Base-by-base conservation (phyloP, 441 rosid genomes). In the Gossypium davidsonii region DNA sequence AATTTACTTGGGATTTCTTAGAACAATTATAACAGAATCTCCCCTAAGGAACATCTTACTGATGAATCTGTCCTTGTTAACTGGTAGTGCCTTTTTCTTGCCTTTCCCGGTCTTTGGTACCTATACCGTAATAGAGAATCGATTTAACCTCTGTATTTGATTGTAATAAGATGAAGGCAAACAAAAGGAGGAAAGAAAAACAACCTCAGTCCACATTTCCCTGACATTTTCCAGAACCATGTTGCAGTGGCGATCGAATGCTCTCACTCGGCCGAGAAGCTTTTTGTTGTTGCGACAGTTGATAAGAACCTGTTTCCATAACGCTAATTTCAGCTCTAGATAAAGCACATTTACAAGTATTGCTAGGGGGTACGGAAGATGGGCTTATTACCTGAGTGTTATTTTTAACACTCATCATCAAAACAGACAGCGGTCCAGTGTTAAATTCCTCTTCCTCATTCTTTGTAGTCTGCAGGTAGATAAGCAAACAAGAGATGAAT, bases 181-280 rank as follows among this genome's bases (percentile, higher is more conserved):
- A 15, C 23, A 25, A 49, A 20, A 55, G 12, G 10, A 20, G 55
- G 55, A 4, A 18, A 2, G 4, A 69, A 61, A 65, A 67, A 10
- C 37, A 6, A 92, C 98, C 99, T 94, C 99, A 42, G 98, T 91
- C 99, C 99, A 94, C 96, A 92, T 92, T 79, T 94, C 99, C 76
- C 92, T 84, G 69, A 94, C 98, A 76, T 94, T 94, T 76, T 94
- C 99, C 18, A 94, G 87, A 69, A 94, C 99, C 99, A 92, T 92
- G 80, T 94, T 92, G 90, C 97, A 92, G 75, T 91, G 99, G 9
- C 98, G 83, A 77, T 94, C 99, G 61, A 94, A 94, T 0, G 98
- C 98, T 59, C 98, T 90, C n/a, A 95, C 99, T 12, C 98, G 90
- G 2, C 97, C 99, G 12, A 95, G 91, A 34, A 95, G 95, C 76